phyloP scores from a whole-genome alignment of 2,329 filamentous ascomycete genomes.

The Fusarium sp. region DNA sequence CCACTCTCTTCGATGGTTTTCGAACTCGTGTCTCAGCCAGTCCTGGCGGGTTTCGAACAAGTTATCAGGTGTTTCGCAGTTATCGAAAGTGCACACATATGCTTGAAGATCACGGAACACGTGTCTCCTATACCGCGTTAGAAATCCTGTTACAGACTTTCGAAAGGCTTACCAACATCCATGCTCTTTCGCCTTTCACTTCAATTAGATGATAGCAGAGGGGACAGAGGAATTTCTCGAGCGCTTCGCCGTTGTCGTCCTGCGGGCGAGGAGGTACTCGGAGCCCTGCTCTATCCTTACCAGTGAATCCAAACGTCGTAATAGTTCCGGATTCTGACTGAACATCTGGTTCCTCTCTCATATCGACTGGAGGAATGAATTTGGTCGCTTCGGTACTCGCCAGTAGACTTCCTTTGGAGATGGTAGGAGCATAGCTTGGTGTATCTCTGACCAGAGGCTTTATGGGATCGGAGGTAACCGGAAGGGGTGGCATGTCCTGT shows the following conservation, averaged over 20 bases:
- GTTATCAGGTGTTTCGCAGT: neutral
- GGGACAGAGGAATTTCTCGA: neutral
- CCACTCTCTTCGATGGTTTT: neutral
- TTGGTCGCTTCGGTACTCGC: neutral
- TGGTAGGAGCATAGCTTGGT: neutral
- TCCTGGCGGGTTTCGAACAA: neutral
- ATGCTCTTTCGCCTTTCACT: neutral
- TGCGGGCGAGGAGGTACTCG: neutral
- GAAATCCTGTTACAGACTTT: neutral
- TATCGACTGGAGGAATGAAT: neutral
- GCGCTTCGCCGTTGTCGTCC: neutral
- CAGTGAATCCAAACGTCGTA: neutral
- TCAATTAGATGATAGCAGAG: neutral
- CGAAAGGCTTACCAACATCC: neutral
- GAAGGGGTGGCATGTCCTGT: neutral
- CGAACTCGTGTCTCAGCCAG: neutral
- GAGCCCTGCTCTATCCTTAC: fast-evolving
- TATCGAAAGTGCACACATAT: neutral
- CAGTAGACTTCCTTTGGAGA: neutral
- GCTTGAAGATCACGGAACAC: neutral
- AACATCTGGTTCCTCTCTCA: neutral
- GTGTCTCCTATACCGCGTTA: neutral
- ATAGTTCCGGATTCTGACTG: neutral
- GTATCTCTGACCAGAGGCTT: too few species aligned
- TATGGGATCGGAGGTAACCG: too few species aligned